Evolutionary conservation across 495 filamentous ascomycete species (phyloP).

Genomic region (Mytilinidion resinicola): DNA sequence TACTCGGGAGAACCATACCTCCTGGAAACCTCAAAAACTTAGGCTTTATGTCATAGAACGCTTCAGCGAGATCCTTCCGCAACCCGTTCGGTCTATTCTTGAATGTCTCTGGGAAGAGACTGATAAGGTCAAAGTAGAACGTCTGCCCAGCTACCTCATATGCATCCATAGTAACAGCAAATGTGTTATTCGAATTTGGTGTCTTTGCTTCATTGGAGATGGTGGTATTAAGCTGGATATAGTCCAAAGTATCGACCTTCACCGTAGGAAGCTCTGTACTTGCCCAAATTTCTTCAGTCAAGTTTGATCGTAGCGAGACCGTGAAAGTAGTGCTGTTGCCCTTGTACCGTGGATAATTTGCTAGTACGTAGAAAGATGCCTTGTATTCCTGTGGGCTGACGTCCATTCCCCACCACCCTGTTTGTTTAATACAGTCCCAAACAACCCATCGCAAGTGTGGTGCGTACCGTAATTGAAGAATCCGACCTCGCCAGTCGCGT

Average conservation of each 20-base stretch:
- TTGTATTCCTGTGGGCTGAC: constrained; percentile 25
- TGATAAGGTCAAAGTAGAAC: constrained; percentile 59
- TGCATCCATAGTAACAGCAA: constrained; percentile 53
- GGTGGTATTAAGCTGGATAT: constrained; percentile 21
- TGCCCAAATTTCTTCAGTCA: constrained; percentile 28
- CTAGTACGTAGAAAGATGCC: constrained; percentile 26
- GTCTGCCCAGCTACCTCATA: constrained; percentile 39
- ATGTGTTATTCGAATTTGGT: constrained; percentile 58
- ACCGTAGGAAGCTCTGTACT: constrained; percentile 8
- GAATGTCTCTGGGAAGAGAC: constrained; percentile 62
- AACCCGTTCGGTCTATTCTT: constrained; percentile 57
- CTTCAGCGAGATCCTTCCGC: constrained; percentile 51
- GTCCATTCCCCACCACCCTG: constrained; percentile 29
- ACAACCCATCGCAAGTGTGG: no score
- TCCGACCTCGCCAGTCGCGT: constrained; percentile 23
- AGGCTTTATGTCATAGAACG: constrained; percentile 48
- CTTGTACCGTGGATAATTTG: constrained; percentile 10
- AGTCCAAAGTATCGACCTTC: constrained; percentile 20
- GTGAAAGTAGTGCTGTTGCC: constrained; percentile 15
- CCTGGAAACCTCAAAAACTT: constrained; percentile 46
- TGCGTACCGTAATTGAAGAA: constrained; percentile 9
- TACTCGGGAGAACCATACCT: background rate
- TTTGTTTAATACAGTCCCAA: background rate
- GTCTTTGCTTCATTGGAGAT: constrained; percentile 36
- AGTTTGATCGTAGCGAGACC: constrained; percentile 26